A percentile compares a stretch with the other conserved stretches of the same genome.
phyloP scores from a whole-genome alignment of 208 protist species.

The Naegleria lovaniensis region DNA sequence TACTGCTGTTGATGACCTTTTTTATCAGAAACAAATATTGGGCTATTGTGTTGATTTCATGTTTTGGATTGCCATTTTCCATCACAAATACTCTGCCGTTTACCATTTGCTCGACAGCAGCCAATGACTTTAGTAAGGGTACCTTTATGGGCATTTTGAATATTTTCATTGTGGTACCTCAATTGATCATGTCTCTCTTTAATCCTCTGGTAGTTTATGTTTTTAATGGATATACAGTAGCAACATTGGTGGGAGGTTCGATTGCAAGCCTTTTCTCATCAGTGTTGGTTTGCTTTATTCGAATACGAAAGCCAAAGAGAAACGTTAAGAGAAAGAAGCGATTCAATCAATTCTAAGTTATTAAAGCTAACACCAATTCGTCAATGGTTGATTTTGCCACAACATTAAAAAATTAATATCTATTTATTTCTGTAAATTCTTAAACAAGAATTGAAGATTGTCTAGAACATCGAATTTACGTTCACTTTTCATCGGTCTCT shows the following conservation, averaged over 20 bases:
- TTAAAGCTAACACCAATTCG: too few species aligned
- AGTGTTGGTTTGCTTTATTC: neutral
- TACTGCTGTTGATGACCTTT: neutral
- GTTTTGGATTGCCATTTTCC: constrained; percentile 22
- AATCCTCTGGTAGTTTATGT: neutral
- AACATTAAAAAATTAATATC: too few species aligned
- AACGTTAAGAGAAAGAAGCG: neutral
- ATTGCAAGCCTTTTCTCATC: neutral
- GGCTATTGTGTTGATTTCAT: neutral
- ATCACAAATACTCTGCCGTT: constrained; percentile 24
- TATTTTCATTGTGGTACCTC: constrained; percentile 27
- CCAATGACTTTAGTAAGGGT: neutral
- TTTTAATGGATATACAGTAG: neutral
- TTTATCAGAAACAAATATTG: constrained; percentile 23
- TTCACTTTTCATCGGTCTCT: neutral
- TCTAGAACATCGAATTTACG: neutral
- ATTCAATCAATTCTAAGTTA: too few species aligned
- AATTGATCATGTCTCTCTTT: constrained; percentile 18
- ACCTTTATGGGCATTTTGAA: constrained; percentile 24
- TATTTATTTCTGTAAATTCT: neutral
- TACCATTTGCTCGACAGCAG: neutral
- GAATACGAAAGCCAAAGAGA: neutral
- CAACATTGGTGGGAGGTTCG: neutral
- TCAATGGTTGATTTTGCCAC: too few species aligned
- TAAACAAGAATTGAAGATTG: neutral